These are phyloP conservation scores for Dryas octopetala DNA, from an alignment of 306 rosid genomes.

Conservation along the genomic window DNA sequence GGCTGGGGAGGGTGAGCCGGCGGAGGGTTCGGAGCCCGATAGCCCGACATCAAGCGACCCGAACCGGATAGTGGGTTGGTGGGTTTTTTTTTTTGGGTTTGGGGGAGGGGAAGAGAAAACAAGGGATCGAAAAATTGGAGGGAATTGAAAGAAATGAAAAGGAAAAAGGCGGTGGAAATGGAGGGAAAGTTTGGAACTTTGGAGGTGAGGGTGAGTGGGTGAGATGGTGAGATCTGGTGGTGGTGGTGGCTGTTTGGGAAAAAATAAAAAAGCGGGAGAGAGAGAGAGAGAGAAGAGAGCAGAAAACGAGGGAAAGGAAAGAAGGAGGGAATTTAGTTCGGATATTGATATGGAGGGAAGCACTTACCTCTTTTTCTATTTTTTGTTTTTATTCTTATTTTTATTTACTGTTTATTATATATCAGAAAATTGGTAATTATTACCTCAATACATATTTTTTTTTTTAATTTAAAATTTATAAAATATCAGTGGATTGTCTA, in stretches of 20 bases:
- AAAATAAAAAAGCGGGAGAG: slow-evolving; percentile 70
- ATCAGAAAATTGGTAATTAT: no score
- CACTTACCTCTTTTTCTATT: slow-evolving; percentile 24
- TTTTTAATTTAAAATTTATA: no score
- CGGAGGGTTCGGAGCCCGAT: slow-evolving; percentile 45
- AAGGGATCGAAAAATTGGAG: slow-evolving; percentile 36
- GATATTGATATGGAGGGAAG: slow-evolving; percentile 94
- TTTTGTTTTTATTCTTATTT: neutral
- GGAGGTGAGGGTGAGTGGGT: slow-evolving; percentile 10
- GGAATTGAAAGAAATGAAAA: slow-evolving; percentile 10
- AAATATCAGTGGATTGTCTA: no score
- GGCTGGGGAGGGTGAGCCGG: slow-evolving; percentile 44
- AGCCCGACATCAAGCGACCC: slow-evolving; percentile 59
- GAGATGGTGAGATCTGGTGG: slow-evolving; percentile 44
- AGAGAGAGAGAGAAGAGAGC: slow-evolving; percentile 43
- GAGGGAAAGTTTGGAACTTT: slow-evolving; percentile 15
- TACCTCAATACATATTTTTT: no score
- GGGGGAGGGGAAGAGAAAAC: slow-evolving; percentile 11
- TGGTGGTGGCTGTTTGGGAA: slow-evolving; percentile 39
- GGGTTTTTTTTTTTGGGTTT: neutral
- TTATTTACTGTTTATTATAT: neutral
- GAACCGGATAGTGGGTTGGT: slow-evolving; percentile 4
- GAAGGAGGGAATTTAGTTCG: slow-evolving; percentile 96
- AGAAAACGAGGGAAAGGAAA: slow-evolving; percentile 77
- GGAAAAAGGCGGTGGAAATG: slow-evolving; percentile 10